phyloP scores from a whole-genome alignment of 31 red algal genomes.

The Endocladia muricata region DNA sequence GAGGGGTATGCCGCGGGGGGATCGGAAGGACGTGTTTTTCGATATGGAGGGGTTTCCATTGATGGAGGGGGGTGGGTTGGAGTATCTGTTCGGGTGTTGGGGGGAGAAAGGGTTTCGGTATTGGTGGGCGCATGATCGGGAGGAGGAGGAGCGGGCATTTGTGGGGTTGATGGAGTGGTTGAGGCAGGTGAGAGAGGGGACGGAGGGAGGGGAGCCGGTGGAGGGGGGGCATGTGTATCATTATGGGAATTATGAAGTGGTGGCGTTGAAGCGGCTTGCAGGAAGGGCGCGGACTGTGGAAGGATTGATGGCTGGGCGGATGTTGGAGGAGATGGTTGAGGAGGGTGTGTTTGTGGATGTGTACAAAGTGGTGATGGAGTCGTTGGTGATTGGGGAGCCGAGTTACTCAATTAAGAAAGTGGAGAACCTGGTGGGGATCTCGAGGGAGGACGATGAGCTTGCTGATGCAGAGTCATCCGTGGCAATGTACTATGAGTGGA shows the following conservation, averaged over 20 bases:
- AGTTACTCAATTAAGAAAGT: conserved; percentile 84
- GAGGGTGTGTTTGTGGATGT: conserved; percentile 64
- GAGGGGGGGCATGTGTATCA: conserved; percentile 51
- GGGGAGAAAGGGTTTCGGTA: conserved; percentile 33
- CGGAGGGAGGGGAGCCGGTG: not conserved
- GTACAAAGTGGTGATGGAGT: conserved; percentile 45
- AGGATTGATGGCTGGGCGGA: conserved; percentile 18
- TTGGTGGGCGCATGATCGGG: conserved; percentile 75
- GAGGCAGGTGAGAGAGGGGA: too few species aligned
- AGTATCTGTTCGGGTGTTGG: conserved; percentile 74
- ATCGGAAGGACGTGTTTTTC: conserved; percentile 82
- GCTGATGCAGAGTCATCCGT: conserved; percentile 81
- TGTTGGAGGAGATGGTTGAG: conserved; percentile 50
- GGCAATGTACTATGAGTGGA: conserved; percentile 81
- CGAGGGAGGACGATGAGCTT: conserved; percentile 61
- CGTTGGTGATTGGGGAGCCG: conserved; percentile 55
- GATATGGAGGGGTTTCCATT: conserved; percentile 82
- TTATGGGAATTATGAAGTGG: conserved; percentile 82
- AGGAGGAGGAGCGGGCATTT: conserved; percentile 64
- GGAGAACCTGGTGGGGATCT: conserved; percentile 66
- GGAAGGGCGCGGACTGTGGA: conserved; percentile 16
- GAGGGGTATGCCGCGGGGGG: too few species aligned
- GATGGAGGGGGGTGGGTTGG: conserved; percentile 49
- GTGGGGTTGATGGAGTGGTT: conserved; percentile 6
- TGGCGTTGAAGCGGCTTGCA: conserved; percentile 54